Base-by-base conservation (phyloP, 805 yeast genomes). In the Myxozyma sirexii region DNA sequence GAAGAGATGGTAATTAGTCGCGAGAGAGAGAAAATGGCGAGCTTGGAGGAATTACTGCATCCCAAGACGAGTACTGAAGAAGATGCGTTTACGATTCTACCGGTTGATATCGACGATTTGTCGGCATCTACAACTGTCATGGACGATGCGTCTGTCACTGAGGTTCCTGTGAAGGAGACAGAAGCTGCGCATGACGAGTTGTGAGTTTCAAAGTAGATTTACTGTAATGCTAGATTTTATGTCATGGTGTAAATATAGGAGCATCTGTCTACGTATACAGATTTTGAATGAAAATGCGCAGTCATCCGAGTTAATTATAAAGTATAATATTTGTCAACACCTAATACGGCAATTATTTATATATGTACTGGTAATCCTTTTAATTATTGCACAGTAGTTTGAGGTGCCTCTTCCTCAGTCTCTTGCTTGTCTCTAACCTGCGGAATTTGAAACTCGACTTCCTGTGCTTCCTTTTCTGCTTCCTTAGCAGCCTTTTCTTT, bases 401-500 rank as follows among this genome's bases (percentile, higher is more conserved):
- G 15, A 3, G 29, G 4, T 12, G 29, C 26, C 39, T 44, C 53
- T 37, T 21, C 13, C 5, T 15, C 41, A 4, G 12, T 13, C 2
- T 45, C 46, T 13, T 38, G 19, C 6, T n/a, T 35, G 5, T 33
- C 2, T 8, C 19, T 41, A 19, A 47, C 54, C 26, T 55, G 53
- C 23, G 54, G 51, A 13, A 43, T 38, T 2, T 38, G 10, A 46
- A 55, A 46, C 33, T 55, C 54, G 24, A n/a, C 54, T 19, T 54
- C 47, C 90, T 84, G 41, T 72, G 97, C 97, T 92, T 54, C 33
- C 33, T 35, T 27, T 48, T 57, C 29, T 2, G 53, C 54, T 29
- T 57, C 52, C 15, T 38, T 35, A 23, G 49, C 41, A n/a, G 52
- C 19, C 38, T 35, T 21, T 43, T 55, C 47, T 44, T 54, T 48